phyloP scores from a whole-genome alignment of 352 stramenopile genomes.

The Globisporangium alternatum region DNA sequence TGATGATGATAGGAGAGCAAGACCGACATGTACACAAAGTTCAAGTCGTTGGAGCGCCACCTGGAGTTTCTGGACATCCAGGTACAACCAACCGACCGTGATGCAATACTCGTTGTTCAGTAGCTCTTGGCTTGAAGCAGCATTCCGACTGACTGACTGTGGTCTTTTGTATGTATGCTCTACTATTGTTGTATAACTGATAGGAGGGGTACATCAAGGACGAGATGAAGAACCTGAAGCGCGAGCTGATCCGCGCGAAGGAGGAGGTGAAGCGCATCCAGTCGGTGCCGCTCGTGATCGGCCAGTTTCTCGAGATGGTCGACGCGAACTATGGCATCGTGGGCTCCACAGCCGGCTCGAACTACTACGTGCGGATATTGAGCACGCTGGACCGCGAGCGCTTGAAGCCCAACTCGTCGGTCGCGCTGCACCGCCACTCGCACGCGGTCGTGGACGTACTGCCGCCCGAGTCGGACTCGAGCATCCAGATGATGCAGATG shows the following conservation, averaged over 20 bases:
- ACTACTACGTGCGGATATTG: constrained; percentile 99
- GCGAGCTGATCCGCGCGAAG: constrained; percentile 98
- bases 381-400: constrained; percentile 97
- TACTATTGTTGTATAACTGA: background rate
- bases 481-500: constrained; percentile 99
- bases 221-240: constrained; percentile 99
- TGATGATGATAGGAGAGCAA: constrained; percentile 39
- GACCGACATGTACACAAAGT: constrained; percentile 76
- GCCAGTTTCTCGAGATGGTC: constrained; percentile 99
- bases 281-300: constrained; percentile 99
- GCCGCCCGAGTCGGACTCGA: constrained; percentile 98
- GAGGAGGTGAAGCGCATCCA: constrained; percentile 99
- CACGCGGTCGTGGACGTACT: constrained; percentile 99
- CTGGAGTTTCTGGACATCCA: constrained; percentile 86
- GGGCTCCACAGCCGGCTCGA: constrained; percentile 95
- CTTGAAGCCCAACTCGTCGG: constrained; percentile 98
- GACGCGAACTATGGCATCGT: constrained; percentile 99
- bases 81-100: constrained; percentile 16
- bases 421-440: constrained; percentile 97
- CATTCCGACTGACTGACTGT: background rate
- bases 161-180: background rate
- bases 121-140: background rate
- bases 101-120: background rate
- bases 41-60: constrained; percentile 76
- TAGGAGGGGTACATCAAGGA: constrained; percentile 99